Conservation (phyloP, 768 basidiomycete species). For the Suillus spraguei region DNA sequence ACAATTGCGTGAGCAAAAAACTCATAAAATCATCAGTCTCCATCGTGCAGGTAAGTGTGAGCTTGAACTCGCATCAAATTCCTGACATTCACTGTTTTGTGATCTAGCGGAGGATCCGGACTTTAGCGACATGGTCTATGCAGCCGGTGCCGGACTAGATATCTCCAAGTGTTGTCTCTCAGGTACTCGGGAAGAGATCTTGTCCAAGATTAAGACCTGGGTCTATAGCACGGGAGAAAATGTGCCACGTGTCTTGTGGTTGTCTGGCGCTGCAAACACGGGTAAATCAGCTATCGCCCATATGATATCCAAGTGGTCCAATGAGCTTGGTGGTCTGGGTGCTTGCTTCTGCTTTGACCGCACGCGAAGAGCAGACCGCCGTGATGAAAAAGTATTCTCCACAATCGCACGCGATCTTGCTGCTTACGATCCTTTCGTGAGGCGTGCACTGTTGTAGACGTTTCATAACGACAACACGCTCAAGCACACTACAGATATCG, state of each 20-base stretch:
- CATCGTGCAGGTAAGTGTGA: neutral
- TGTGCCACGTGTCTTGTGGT: conserved; percentile 14
- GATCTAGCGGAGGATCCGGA: neutral
- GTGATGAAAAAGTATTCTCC: conserved; percentile 1
- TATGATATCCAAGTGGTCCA: conserved; percentile 13
- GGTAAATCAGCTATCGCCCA: conserved; percentile 26
- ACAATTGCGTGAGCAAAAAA: neutral
- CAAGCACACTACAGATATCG: neutral
- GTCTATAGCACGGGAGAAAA: conserved; percentile 1
- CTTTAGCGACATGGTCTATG: neutral
- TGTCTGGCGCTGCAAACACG: conserved; percentile 16
- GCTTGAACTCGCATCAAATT: neutral
- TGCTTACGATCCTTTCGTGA: conserved; percentile 4
- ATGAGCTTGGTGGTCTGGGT: conserved; percentile 17
- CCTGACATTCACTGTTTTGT: too few species aligned
- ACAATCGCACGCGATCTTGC: neutral
- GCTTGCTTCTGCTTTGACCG: conserved; percentile 20
- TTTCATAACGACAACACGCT: neutral
- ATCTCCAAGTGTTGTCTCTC: conserved; percentile 14
- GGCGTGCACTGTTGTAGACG: neutral
- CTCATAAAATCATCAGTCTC: neutral
- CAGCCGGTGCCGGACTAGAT: neutral
- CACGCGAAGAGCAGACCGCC: conserved; percentile 1
- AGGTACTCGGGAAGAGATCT: conserved; percentile 16
- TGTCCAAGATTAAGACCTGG: conserved; percentile 22